phyloP scores from a whole-genome alignment of 176 grass and related monocot species.

The Thalia dealbata region DNA sequence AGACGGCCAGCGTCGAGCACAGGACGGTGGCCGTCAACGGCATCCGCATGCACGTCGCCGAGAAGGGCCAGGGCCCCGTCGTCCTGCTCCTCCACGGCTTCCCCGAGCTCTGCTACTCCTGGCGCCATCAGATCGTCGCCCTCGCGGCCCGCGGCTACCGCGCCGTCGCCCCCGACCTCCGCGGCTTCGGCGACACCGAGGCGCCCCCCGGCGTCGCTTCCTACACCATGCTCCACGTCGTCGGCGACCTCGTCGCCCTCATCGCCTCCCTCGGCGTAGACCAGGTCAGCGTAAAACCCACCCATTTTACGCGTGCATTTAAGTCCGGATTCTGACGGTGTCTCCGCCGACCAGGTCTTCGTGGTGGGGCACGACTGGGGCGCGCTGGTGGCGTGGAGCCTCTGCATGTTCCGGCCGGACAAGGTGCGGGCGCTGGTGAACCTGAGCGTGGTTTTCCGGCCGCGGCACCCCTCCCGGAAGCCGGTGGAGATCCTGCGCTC shows the following conservation, averaged over 20 bases:
- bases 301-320: background rate
- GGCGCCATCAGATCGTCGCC: slow-evolving; percentile 12
- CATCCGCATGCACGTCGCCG: slow-evolving; percentile 22
- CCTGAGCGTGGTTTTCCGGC: slow-evolving; percentile 8
- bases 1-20: background rate
- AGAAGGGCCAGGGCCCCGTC: slow-evolving; percentile 14
- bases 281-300: background rate
- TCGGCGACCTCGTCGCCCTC: slow-evolving; percentile 19
- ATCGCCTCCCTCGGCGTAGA: slow-evolving; percentile 10
- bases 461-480: background rate
- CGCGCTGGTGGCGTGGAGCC: background rate
- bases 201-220: background rate
- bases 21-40: slow-evolving; percentile 6
- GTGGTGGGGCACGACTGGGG: slow-evolving; percentile 20
- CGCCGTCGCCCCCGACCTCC: slow-evolving; percentile 21
- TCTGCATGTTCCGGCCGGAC: slow-evolving; percentile 14
- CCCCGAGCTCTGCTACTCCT: slow-evolving; percentile 19
- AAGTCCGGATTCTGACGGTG: background rate
- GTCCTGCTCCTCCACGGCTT: slow-evolving; percentile 18
- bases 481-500: background rate
- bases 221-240: slow-evolving; percentile 17
- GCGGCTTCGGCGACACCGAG: slow-evolving; percentile 18
- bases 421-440: slow-evolving; percentile 18
- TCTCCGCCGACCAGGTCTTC: slow-evolving; percentile 1
- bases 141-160: slow-evolving; percentile 15